Evolutionary conservation across 768 basidiomycete genomes (phyloP).

Genomic region (Lactifluus subvellereus): DNA sequence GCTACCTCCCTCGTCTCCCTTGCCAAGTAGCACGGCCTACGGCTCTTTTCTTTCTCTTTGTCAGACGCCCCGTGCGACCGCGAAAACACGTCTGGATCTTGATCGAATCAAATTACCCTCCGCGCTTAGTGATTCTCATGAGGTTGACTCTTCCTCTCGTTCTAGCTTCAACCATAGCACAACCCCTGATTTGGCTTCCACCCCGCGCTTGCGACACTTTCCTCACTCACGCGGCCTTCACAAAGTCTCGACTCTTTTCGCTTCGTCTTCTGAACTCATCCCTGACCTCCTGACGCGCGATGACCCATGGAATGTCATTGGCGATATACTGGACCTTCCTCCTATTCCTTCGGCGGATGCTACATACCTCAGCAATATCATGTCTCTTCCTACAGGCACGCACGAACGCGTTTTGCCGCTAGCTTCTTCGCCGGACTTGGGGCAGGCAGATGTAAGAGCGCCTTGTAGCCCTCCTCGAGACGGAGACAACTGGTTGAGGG

Average conservation of each 20-base stretch:
- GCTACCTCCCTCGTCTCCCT: conserved; percentile 18
- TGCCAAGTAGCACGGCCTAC: conserved; percentile 8
- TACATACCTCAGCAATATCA: neutral
- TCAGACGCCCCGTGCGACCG: neutral
- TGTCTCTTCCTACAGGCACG: neutral
- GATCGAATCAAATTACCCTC: neutral
- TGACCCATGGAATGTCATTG: conserved; percentile 24
- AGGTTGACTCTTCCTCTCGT: neutral
- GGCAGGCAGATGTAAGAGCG: neutral
- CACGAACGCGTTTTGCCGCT: neutral
- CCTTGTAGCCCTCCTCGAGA: neutral
- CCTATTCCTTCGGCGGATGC: conserved; percentile 15
- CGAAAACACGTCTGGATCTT: neutral
- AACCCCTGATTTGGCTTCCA: neutral
- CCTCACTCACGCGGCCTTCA: neutral
- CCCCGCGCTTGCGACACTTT: neutral
- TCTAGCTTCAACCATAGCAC: neutral
- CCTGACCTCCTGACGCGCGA: conserved; percentile 5
- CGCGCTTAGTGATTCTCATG: neutral
- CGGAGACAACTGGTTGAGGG: neutral
- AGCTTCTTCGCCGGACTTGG: neutral
- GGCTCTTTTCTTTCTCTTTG: neutral
- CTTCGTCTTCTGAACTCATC: conserved; percentile 7
- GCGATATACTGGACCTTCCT: conserved; percentile 17
- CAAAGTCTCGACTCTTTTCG: neutral